These are phyloP conservation scores for Cutaneotrichosporon arboriforme DNA, from an alignment of 1,284 basidiomycete genomes.

Conservation along the genomic window DNA sequence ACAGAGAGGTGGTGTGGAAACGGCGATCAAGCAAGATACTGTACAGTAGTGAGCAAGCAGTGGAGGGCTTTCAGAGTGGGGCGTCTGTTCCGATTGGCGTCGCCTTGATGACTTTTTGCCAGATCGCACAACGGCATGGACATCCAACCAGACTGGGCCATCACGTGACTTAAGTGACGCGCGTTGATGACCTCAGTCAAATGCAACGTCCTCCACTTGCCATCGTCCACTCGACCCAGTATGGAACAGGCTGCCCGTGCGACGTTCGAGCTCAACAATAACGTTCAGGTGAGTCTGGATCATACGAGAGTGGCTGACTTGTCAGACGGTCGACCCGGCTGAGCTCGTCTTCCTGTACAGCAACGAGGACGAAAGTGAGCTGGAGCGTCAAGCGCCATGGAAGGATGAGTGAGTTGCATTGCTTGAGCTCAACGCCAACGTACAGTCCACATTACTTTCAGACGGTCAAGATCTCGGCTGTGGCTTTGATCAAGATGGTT, in stretches of 20 bases:
- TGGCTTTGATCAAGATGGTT: conserved; percentile 98
- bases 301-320: background rate
- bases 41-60: too few species aligned
- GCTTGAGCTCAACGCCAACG: conserved; percentile 1
- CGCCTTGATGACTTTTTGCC: too few species aligned
- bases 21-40: too few species aligned
- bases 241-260: conserved; percentile 56
- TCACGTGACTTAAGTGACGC: too few species aligned
- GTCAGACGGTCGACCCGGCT: conserved; percentile 33
- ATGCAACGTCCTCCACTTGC: background rate
- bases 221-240: background rate
- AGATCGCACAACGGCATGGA: too few species aligned
- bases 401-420: conserved; percentile 62
- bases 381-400: conserved; percentile 77
- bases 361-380: conserved; percentile 61
- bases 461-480: conserved; percentile 87
- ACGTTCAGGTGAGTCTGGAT: conserved; percentile 52
- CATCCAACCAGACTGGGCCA: too few species aligned
- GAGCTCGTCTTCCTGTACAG: conserved; percentile 81
- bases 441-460: conserved; percentile 84
- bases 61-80: too few species aligned
- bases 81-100: too few species aligned
- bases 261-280: conserved; percentile 78
- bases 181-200: too few species aligned
- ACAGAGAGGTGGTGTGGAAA: too few species aligned